These are phyloP conservation scores for Endothia cerciana DNA, from an alignment of 2,329 filamentous ascomycete species.

Conservation along the genomic window DNA sequence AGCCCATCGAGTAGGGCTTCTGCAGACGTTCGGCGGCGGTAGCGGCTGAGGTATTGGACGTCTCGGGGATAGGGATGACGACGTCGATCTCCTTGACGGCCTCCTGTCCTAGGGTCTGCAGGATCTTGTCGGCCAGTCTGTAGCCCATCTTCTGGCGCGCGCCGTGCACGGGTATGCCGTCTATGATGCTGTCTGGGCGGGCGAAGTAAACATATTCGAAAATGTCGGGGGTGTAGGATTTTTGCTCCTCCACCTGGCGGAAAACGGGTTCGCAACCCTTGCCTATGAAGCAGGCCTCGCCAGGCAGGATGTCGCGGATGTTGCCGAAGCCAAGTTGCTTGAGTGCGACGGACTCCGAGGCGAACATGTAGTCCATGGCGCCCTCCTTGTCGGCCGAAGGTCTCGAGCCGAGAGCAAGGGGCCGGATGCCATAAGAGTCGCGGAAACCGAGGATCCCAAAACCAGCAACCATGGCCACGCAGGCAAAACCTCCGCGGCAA, in stretches of 20 bases:
- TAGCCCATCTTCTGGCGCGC: constrained; percentile 86
- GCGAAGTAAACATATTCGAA: constrained; percentile 91
- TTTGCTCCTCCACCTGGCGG: constrained; percentile 70
- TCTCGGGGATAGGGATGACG: constrained; percentile 80
- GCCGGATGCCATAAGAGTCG: constrained; percentile 81
- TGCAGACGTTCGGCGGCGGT: constrained; percentile 74
- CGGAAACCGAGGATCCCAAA: constrained; percentile 80
- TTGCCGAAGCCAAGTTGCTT: constrained; percentile 79
- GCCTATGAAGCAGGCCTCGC: constrained; percentile 82
- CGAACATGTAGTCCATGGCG: constrained; percentile 85
- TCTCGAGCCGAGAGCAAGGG: constrained; percentile 77
- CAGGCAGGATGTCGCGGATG: constrained; percentile 78
- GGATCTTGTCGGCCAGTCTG: constrained; percentile 76
- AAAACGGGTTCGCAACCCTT: constrained; percentile 78
- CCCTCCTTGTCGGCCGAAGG: constrained; percentile 64
- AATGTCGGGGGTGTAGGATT: constrained; percentile 79
- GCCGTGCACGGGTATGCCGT: constrained; percentile 84
- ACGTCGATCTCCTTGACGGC: constrained; percentile 77
- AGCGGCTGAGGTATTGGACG: constrained; percentile 79
- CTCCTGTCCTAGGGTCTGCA: constrained; percentile 67
- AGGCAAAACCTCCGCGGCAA: constrained; percentile 80
- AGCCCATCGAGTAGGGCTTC: constrained; percentile 79
- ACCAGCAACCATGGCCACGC: constrained; percentile 81
- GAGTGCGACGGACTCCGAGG: constrained; percentile 84
- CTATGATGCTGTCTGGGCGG: constrained; percentile 79